phyloP scores from a whole-genome alignment of 225 moss, liverwort and hornwort species.

The Marchantia paleacea region DNA sequence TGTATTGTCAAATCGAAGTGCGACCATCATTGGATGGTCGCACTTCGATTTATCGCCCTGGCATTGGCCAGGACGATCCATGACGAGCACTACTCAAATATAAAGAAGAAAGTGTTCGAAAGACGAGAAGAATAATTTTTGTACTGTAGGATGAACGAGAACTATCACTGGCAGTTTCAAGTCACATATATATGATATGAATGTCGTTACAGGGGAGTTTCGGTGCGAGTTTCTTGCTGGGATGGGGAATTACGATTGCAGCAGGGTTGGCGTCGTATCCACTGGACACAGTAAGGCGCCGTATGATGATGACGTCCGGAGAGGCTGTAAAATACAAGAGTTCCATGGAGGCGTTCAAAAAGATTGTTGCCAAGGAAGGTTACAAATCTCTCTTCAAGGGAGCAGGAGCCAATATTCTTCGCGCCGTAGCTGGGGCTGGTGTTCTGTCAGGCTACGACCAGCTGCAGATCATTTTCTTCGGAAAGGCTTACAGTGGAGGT shows the following conservation, averaged over 20 bases:
- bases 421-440: constrained; percentile 61
- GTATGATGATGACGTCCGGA: constrained; percentile 92
- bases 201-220: constrained; percentile 54
- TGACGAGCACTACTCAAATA: not conserved
- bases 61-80: too few species aligned
- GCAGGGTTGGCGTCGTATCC: constrained; percentile 68
- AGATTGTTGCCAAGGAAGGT: constrained; percentile 69
- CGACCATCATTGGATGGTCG: too few species aligned
- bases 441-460: constrained; percentile 74
- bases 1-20: too few species aligned
- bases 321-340: constrained; percentile 65
- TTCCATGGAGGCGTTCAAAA: constrained; percentile 46
- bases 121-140: not conserved
- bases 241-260: constrained; percentile 57
- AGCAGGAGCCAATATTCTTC: constrained; percentile 62
- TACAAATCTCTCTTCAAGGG: constrained; percentile 66
- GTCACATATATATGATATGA: not conserved
- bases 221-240: constrained; percentile 66
- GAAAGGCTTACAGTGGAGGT: constrained; percentile 68
- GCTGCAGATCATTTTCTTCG: constrained; percentile 74
- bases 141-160: too few species aligned
- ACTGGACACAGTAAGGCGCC: constrained; percentile 67
- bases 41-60: too few species aligned
- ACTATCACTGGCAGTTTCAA: too few species aligned
- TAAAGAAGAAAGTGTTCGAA: not conserved